These are phyloP conservation scores for Metschnikowia corniflorae DNA, from an alignment of 805 yeast genomes.

Conservation along the genomic window DNA sequence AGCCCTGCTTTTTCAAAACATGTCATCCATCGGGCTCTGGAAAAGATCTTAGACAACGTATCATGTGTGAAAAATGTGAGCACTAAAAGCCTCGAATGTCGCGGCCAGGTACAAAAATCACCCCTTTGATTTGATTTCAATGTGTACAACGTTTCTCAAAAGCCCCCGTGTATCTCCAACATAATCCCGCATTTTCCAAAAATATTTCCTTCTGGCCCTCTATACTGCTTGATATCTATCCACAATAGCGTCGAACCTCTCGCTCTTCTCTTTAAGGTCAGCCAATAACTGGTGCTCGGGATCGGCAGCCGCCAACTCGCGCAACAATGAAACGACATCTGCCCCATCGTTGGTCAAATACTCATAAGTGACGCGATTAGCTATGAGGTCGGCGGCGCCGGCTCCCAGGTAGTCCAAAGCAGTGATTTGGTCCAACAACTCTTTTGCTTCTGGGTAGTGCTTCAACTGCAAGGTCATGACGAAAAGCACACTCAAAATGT, in stretches of 20 bases:
- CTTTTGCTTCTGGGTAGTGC: conserved; percentile 79
- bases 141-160: too few relatives aligned
- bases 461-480: conserved; percentile 75
- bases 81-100: too few relatives aligned
- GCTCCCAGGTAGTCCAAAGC: conserved; percentile 35
- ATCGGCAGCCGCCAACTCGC: conserved; percentile 43
- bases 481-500: conserved; percentile 54
- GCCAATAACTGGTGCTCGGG: conserved; percentile 55
- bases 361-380: conserved; percentile 62
- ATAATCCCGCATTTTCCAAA: too few relatives aligned
- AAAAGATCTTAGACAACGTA: too few relatives aligned
- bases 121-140: too few relatives aligned
- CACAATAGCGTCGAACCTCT: conserved; percentile 66
- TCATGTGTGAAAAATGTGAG: too few relatives aligned
- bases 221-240: conserved; percentile 44
- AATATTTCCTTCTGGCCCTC: too few relatives aligned
- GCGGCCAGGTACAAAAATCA: too few relatives aligned
- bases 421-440: conserved; percentile 44
- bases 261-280: conserved; percentile 60
- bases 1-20: too few relatives aligned
- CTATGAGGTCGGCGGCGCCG: conserved; percentile 45
- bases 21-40: too few relatives aligned
- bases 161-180: too few relatives aligned
- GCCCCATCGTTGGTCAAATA: conserved; percentile 40
- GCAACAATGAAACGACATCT: conserved; percentile 47